phyloP scores from a whole-genome alignment of 1,139 yeast species.

The Lizanozyma gosingica region DNA sequence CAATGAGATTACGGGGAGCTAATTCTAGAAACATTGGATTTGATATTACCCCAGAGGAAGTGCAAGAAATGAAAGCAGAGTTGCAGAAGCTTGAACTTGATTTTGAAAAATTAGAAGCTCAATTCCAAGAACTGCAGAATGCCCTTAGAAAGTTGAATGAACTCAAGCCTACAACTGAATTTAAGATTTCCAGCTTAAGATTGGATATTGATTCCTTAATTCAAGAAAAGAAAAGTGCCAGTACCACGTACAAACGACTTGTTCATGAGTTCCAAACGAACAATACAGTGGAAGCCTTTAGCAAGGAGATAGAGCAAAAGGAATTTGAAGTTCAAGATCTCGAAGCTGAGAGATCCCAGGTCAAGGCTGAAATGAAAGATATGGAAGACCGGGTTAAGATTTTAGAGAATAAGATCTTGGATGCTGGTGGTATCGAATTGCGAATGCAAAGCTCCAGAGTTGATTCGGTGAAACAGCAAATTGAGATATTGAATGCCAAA shows the following conservation, averaged over 20 bases:
- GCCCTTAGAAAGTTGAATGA: slow-evolving; percentile 51
- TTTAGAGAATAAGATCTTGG: slow-evolving; percentile 73
- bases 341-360: slow-evolving; percentile 29
- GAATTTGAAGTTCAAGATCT: slow-evolving; percentile 15
- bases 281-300: background rate
- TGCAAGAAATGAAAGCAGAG: slow-evolving; percentile 46
- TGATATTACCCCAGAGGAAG: slow-evolving; percentile 35
- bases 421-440: slow-evolving; percentile 84
- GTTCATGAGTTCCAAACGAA: slow-evolving; percentile 2
- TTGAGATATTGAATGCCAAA: slow-evolving; percentile 53
- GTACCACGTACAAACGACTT: slow-evolving; percentile 16
- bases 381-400: slow-evolving; percentile 49
- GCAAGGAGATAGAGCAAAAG: slow-evolving; percentile 9
- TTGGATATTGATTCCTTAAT: slow-evolving; percentile 61
- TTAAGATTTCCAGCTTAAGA: slow-evolving; percentile 46
- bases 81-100: slow-evolving; percentile 47
- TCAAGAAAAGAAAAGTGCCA: slow-evolving; percentile 36
- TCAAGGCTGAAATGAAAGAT: slow-evolving; percentile 49
- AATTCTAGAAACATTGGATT: slow-evolving; percentile 14
- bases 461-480: slow-evolving; percentile 61
- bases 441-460: slow-evolving; percentile 78
- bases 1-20: slow-evolving; percentile 34
- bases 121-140: slow-evolving; percentile 50
- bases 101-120: slow-evolving; percentile 42
- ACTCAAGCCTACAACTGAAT: slow-evolving; percentile 64